A percentile compares a stretch with the other conserved stretches of the same genome.
Conservation (phyloP, 1,284 basidiomycete genomes). For the Inonotus hispidus region DNA sequence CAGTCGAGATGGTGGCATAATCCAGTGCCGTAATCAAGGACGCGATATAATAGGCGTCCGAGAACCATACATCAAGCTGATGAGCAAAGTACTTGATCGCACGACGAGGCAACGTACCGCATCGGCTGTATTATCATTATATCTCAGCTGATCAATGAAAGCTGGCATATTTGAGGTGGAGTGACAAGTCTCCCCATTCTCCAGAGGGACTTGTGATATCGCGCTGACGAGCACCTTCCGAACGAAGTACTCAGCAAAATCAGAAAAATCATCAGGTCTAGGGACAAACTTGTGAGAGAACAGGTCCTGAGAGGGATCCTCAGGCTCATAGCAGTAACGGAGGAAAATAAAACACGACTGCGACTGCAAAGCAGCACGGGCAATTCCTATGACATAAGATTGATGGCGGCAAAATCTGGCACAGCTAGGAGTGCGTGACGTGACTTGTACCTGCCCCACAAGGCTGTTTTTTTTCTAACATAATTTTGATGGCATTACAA, state of each 20-base stretch:
- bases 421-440: no score
- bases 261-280: slow-evolving; percentile 89
- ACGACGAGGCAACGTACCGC: slow-evolving; percentile 39
- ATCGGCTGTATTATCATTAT: slow-evolving; percentile 95
- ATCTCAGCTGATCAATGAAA: slow-evolving; percentile 88
- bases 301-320: slow-evolving; percentile 73
- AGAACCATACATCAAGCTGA: slow-evolving; percentile 48
- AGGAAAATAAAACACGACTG: no score
- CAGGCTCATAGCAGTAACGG: slow-evolving; percentile 88
- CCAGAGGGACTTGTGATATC: slow-evolving; percentile 81
- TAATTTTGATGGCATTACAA: no score
- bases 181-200: slow-evolving; percentile 84
- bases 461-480: no score
- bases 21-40: slow-evolving; percentile 82
- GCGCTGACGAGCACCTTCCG: slow-evolving; percentile 83
- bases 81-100: neutral
- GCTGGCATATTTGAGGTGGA: slow-evolving; percentile 82
- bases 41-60: slow-evolving; percentile 90
- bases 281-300: slow-evolving; percentile 85
- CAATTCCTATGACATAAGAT: no score
- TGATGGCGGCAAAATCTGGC: no score
- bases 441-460: no score
- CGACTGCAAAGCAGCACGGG: no score
- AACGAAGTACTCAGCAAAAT: slow-evolving; percentile 91
- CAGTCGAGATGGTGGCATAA: slow-evolving; percentile 67